Evolutionary conservation across 2,329 filamentous ascomycete genomes (phyloP), one percentile per base, ranked within the genome.

Genomic region (Penicillium sp.): DNA sequence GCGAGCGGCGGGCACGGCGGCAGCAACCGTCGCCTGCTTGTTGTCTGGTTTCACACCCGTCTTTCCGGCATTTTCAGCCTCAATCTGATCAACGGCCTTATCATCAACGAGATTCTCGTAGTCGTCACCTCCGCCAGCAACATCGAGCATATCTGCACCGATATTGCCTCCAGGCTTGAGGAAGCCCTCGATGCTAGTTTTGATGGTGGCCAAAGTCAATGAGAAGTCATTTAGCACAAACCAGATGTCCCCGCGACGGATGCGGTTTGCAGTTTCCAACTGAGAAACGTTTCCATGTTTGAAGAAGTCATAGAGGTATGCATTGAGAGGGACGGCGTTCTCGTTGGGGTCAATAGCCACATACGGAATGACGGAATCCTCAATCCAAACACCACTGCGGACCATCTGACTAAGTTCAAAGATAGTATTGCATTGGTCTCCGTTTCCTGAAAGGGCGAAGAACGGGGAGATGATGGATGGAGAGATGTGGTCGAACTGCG

Each of bases 361-460:
- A 66, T 88, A 83, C 0, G 89, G 89, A 25, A 93, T 83, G 1
- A 87, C 85, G 0, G 86, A 81, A 64, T 89, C 82, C 63, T 93
- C 89, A 0, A 93, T 80, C 74, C 90, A 91, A 1, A 93, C 83
- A 0, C 84, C 88, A 7, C 78, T 78, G 29, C 89, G 83, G 8
- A 83, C 80, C 1, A 82, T 86, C 9, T 76, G 74, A 68, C 87
- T 90, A 1, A 93, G 79, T 47, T 91, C 87, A 18, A 81, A 77
- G 18, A 91, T 84, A 0, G 80, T 85, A 2, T 73, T 67, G 67
- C 90, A 91, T 0, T 80, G 65, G 63, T 91, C 88, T 1, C 74
- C 77, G 44, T 84, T 78, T 0, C 88, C 88, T 0, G 89, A 91
- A 1, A 92, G 80, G 0, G 87, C 87, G 3, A 86, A 81, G 61